phyloP scores from a whole-genome alignment of 192 early-diverging fungal genomes.

The Gigaspora rosea region DNA sequence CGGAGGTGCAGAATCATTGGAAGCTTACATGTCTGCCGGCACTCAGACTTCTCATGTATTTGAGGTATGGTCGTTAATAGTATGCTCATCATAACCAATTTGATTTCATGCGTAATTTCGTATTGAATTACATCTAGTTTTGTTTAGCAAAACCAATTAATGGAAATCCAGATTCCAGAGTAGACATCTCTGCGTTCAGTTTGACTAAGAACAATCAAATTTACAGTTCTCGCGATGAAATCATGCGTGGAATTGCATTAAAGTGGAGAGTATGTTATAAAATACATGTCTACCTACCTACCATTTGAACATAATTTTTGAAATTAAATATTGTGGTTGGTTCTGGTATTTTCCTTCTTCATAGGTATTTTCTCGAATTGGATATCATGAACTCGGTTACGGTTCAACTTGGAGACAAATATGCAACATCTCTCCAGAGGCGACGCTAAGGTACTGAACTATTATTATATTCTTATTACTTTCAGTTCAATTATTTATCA shows the following conservation, averaged over 20 bases:
- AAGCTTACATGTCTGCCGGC: slow-evolving; percentile 75
- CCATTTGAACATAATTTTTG: too few species aligned
- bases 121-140: slow-evolving; percentile 49
- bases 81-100: slow-evolving; percentile 12
- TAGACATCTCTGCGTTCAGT: slow-evolving; percentile 70
- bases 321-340: too few species aligned
- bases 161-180: slow-evolving; percentile 66
- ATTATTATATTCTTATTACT: slow-evolving; percentile 24
- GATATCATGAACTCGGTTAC: slow-evolving; percentile 71
- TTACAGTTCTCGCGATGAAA: slow-evolving; percentile 75
- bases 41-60: slow-evolving; percentile 61
- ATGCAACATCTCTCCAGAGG: slow-evolving; percentile 56
- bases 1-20: slow-evolving; percentile 84
- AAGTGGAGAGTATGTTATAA: slow-evolving; percentile 54
- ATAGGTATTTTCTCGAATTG: slow-evolving; percentile 44
- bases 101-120: background rate
- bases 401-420: slow-evolving; percentile 79
- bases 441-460: slow-evolving; percentile 57
- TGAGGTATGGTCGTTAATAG: slow-evolving; percentile 40
- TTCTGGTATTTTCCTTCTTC: background rate
- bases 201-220: slow-evolving; percentile 62
- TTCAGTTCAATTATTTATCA: background rate
- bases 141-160: slow-evolving; percentile 65
- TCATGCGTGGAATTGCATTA: slow-evolving; percentile 57
- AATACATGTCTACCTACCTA: background rate